phyloP scores from a whole-genome alignment of 129 eudicot genomes.

The Pittosporum tobira region DNA sequence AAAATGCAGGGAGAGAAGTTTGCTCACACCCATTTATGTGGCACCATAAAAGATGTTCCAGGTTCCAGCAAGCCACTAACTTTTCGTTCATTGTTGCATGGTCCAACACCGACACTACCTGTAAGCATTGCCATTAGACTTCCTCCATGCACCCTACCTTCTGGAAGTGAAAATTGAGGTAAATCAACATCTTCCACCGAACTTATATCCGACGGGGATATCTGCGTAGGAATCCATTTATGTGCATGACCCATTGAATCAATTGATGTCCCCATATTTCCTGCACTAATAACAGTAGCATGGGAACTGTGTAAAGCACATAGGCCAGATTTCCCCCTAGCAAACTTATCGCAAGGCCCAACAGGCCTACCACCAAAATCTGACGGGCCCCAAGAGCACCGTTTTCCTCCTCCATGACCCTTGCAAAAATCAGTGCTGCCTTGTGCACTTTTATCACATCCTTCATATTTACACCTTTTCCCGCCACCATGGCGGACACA shows the following conservation, averaged over 20 bases:
- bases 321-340: constrained; percentile 63
- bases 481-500: constrained; percentile 98
- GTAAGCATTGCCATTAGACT: not conserved
- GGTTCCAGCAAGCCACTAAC: constrained; percentile 3
- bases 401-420: constrained; percentile 87
- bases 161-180: constrained; percentile 21
- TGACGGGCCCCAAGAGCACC: constrained; percentile 63
- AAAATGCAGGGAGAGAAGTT: not conserved
- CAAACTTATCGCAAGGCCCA: constrained; percentile 49
- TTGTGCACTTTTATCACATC: constrained; percentile 85
- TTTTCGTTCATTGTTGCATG: not conserved
- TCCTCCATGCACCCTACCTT: not conserved
- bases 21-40: constrained; percentile 5
- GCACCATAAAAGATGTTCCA: not conserved
- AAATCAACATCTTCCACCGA: constrained; percentile 14
- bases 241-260: constrained; percentile 1
- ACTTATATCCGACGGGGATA: not conserved
- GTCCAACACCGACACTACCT: not conserved
- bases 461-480: constrained; percentile 62
- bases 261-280: constrained; percentile 1
- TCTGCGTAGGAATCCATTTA: not conserved
- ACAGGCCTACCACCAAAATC: constrained; percentile 22
- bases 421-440: constrained; percentile 90
- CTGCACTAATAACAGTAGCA: not conserved
- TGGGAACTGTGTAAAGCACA: constrained; percentile 49